Base-by-base conservation (phyloP, 2,329 filamentous ascomycete species). In the Arthrobotrys musiformis region DNA sequence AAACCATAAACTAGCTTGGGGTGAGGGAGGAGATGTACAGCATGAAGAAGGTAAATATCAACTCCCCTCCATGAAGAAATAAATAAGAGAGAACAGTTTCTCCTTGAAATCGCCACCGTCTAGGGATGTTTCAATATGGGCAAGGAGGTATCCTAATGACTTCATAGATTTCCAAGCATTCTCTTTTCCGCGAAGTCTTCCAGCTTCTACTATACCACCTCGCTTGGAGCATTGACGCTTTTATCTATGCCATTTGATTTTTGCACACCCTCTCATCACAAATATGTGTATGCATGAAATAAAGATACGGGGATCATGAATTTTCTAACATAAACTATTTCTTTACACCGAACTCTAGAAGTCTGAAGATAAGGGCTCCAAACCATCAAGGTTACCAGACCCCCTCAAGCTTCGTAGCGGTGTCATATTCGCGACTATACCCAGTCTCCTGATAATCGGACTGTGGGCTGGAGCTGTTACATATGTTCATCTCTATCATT, bases 331-430 rank as follows among this genome's bases (percentile, higher is more conserved):
- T n/a, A n/a, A 11, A 7, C 19, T 54, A 6, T 26, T 37, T 54
- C n/a, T 35, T 6, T 54, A 37, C 17, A 7, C 30, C 22, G 28
- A 35, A 35, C 54, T 58, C 13, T 40, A 69, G 37, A 40, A 60
- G 42, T 70, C 48, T 48, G 64, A 70, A 56, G 58, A 26, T 42
- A 24, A 40, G 33, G n/a, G 35, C 22, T 28, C 30, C n/a, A 64
- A 54, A 40, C 24, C 66, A 4, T 52, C 28, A 33, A 61, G 66
- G 73, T 54, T 77, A 44, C 73, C 73, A 22, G 26, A 66, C 17
- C 66, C 73, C 24, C 73, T 77, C 52, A 62, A 62, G 48, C 40
- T 77, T 35, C 73, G 66, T n/a, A 77, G 66, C 19, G 73, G 73
- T 26, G 73, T 77, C 17, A 64, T 77, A 63, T 60, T 77, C 13